Evolutionary conservation across 148 eudicot species (phyloP).

Genomic region (Polygonum maritimum): DNA sequence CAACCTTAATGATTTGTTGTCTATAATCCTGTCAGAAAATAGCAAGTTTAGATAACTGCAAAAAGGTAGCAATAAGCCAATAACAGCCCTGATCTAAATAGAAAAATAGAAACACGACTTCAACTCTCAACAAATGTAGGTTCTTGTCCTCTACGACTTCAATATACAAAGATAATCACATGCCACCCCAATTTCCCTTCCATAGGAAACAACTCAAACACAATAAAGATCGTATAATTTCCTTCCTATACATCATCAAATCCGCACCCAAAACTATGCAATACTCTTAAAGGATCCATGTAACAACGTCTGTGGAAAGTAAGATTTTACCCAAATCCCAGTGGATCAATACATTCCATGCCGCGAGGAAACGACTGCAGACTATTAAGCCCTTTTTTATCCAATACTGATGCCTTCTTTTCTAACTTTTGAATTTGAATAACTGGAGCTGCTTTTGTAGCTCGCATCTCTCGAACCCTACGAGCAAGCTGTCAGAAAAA

Average conservation of each 20-base stretch:
- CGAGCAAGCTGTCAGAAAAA: slow-evolving; percentile 70
- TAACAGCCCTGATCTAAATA: not conserved
- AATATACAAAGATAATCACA: not conserved
- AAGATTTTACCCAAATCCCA: slow-evolving; percentile 74
- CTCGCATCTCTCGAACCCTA: slow-evolving; percentile 98
- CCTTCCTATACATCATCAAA: not conserved
- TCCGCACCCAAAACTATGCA: not conserved
- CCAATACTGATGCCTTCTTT: slow-evolving; percentile 48
- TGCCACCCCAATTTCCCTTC: not conserved
- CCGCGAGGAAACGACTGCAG: slow-evolving; percentile 91
- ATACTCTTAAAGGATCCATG: not conserved
- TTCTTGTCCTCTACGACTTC: not conserved
- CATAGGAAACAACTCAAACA: not conserved
- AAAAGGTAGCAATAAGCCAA: not conserved
- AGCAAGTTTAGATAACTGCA: slow-evolving; percentile 13
- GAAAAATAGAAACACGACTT: not conserved
- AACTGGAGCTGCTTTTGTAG: slow-evolving; percentile 60
- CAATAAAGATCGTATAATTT: not conserved
- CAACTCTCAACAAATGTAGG: not conserved
- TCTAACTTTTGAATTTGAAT: slow-evolving; percentile 50
- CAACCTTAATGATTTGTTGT: slow-evolving; percentile 74
- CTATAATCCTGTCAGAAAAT: slow-evolving; percentile 60
- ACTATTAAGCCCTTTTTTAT: slow-evolving; percentile 51
- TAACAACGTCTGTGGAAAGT: not conserved
- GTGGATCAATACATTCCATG: slow-evolving; percentile 93